Conservation (phyloP, 2,329 filamentous ascomycete genomes). For the Cercospora brassicicola region DNA sequence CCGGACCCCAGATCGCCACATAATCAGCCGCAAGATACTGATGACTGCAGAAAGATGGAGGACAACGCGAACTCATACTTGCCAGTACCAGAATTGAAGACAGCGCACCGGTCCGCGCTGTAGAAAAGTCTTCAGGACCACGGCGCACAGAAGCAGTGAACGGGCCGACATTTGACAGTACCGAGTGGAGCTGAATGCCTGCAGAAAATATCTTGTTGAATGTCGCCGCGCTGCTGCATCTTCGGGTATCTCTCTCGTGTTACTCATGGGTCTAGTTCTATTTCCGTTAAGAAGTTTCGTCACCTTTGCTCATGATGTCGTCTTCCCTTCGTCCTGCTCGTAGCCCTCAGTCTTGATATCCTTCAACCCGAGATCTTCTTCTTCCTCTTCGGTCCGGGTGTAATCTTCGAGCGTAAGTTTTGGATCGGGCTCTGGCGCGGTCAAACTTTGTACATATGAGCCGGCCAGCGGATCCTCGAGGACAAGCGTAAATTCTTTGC, state of each 20-base stretch:
- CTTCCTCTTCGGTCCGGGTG: conserved; percentile 82
- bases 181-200: not conserved
- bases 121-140: not conserved
- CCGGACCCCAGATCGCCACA: not conserved
- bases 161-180: not conserved
- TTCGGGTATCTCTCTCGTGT: conserved; percentile 2
- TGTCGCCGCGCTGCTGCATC: not conserved
- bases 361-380: conserved; percentile 83
- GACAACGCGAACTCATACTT: not conserved
- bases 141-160: not conserved
- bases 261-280: not conserved
- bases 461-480: conserved; percentile 86
- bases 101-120: not conserved
- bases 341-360: conserved; percentile 96
- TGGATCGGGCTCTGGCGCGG: conserved; percentile 75
- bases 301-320: conserved; percentile 12
- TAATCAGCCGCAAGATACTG: not conserved
- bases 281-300: not conserved
- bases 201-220: not conserved
- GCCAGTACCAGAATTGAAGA: not conserved
- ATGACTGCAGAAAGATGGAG: not conserved
- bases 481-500: conserved; percentile 77
- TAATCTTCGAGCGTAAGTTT: conserved; percentile 83
- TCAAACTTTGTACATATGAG: conserved; percentile 89
- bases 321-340: conserved; percentile 45